Conservation (phyloP, 2,329 filamentous ascomycete genomes). For the Curvularia spicifera region DNA sequence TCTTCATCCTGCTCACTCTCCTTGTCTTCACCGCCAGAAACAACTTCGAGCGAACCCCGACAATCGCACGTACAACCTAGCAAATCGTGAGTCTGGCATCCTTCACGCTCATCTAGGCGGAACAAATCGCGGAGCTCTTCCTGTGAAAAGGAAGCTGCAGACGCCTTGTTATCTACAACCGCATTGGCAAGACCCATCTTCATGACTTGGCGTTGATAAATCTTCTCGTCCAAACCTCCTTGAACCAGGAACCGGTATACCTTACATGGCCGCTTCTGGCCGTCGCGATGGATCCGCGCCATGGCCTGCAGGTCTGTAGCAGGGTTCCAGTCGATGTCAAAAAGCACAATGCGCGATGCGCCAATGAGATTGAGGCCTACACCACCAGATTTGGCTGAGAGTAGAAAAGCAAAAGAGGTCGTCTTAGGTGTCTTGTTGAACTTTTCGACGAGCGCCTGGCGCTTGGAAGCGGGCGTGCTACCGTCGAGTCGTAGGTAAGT, state of each 20-base stretch:
- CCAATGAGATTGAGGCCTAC: conserved; percentile 74
- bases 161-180: conserved; percentile 71
- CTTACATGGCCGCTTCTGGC: conserved; percentile 70
- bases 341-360: conserved; percentile 72
- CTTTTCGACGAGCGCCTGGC: conserved; percentile 71
- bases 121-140: conserved; percentile 73
- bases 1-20: conserved; percentile 23
- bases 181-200: conserved; percentile 74
- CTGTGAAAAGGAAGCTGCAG: conserved; percentile 66
- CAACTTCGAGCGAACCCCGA: conserved; percentile 49
- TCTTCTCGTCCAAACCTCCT: conserved; percentile 75
- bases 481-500: conserved; percentile 73
- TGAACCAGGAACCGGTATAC: conserved; percentile 74
- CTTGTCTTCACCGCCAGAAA: conserved; percentile 24
- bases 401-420: conserved; percentile 70
- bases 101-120: conserved; percentile 64
- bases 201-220: conserved; percentile 74
- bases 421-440: conserved; percentile 68
- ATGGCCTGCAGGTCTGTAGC: conserved; percentile 76
- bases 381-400: conserved; percentile 75
- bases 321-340: conserved; percentile 79
- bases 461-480: conserved; percentile 66
- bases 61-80: conserved; percentile 69
- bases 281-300: conserved; percentile 75
- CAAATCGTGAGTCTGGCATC: conserved; percentile 72